A percentile compares a stretch with the other conserved stretches of the same genome.
Conservation (phyloP, 352 stramenopile genomes). For the Phytopythium montanum region DNA sequence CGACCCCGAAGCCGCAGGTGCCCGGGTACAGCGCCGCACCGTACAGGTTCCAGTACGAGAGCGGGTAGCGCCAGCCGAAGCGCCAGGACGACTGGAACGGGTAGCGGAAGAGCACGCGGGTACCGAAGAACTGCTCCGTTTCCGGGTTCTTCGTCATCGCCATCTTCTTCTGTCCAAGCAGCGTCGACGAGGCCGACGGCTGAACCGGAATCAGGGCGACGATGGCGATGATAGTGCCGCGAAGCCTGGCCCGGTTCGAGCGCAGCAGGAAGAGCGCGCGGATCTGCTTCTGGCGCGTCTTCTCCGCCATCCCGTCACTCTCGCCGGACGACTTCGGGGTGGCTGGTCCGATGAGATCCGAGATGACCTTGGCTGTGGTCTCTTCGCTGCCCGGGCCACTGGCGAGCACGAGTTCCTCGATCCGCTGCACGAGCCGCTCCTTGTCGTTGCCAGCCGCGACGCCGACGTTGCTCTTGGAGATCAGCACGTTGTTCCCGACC, state of each 20-base stretch:
- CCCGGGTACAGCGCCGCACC: conserved; percentile 14
- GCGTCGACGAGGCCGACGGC: too few species aligned
- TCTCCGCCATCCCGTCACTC: not conserved
- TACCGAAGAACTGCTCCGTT: too few species aligned
- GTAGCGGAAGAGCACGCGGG: too few species aligned
- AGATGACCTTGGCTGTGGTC: not conserved
- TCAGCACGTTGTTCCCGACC: not conserved
- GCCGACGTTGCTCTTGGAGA: not conserved
- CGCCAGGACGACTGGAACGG: too few species aligned
- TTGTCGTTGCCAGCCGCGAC: not conserved
- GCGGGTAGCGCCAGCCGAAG: too few species aligned
- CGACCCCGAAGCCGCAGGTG: conserved; percentile 16
- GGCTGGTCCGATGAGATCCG: not conserved
- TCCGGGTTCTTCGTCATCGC: not conserved
- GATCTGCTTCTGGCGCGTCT: not conserved
- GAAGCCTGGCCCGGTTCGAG: not conserved
- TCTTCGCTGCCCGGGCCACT: not conserved
- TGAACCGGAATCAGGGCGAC: not conserved
- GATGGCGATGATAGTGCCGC: not conserved
- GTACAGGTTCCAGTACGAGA: conserved; percentile 6
- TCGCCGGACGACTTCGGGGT: not conserved
- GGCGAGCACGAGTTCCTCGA: not conserved
- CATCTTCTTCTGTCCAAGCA: not conserved
- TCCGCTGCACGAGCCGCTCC: not conserved
- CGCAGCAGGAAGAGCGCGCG: not conserved